Percentiles rank a stretch among this genome's conserved stretches.
phyloP scores from a whole-genome alignment of 108 stramenopile genomes.

The Skeletonema menzelii region DNA sequence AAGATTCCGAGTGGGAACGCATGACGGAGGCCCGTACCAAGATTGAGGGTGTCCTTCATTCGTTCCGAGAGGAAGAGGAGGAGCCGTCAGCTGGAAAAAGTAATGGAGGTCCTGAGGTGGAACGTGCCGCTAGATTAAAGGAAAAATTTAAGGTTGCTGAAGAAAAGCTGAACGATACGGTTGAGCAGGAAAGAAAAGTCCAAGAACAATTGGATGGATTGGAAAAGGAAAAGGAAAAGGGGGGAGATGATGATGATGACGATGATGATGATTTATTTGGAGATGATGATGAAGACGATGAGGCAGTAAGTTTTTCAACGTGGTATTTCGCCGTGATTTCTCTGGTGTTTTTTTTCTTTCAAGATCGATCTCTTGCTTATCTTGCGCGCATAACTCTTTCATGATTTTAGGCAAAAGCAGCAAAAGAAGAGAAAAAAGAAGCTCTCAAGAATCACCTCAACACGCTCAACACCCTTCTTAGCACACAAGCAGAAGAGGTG shows the following conservation, averaged over 20 bases:
- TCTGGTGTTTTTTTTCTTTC: neutral
- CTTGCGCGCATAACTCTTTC: neutral
- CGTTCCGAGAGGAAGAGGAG: conserved; percentile 41
- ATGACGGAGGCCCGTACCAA: conserved; percentile 64
- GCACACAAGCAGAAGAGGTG: conserved; percentile 68
- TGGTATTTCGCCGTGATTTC: neutral
- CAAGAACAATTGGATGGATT: conserved; percentile 64
- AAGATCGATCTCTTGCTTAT: neutral
- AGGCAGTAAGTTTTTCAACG: conserved; percentile 50
- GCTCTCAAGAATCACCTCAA: conserved; percentile 57
- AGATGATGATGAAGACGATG: conserved; percentile 62
- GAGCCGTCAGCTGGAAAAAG: conserved; percentile 35
- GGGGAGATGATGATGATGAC: conserved; percentile 38
- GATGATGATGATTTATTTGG: conserved; percentile 51
- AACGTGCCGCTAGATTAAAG: conserved; percentile 48
- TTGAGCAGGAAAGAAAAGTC: conserved; percentile 55
- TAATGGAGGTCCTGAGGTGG: conserved; percentile 4
- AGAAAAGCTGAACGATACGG: conserved; percentile 60
- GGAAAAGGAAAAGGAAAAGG: conserved; percentile 32
- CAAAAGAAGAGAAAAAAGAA: conserved; percentile 52
- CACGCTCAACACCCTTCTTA: conserved; percentile 57
- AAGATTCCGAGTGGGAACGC: conserved; percentile 82
- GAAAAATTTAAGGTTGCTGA: conserved; percentile 52
- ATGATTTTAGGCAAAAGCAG: conserved; percentile 44
- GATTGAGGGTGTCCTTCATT: conserved; percentile 59